Evolutionary conservation across 1,284 basidiomycete species (phyloP).

Genomic region (Apiotrichum mycotoxinovorans): DNA sequence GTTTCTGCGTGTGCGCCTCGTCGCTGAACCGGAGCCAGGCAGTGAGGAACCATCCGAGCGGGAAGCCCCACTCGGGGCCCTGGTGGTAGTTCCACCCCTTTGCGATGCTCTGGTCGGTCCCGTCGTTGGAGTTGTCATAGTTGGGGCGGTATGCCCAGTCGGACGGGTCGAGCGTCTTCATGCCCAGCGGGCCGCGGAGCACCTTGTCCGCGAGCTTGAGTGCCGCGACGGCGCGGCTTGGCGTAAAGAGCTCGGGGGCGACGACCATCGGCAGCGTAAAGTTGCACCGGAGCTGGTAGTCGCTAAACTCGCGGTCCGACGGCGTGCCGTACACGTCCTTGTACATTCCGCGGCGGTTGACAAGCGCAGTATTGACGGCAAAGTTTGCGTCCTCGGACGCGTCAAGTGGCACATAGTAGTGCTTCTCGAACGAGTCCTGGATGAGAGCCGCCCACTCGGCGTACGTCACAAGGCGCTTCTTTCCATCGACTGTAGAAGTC

Average conservation of each 20-base stretch:
- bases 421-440: constrained; percentile 80
- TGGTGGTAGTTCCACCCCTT: constrained; percentile 78
- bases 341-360: constrained; percentile 93
- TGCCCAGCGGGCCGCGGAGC: constrained; percentile 78
- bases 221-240: constrained; percentile 70
- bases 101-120: constrained; percentile 70
- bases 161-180: constrained; percentile 84
- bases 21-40: constrained; percentile 79
- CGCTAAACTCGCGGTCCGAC: constrained; percentile 81
- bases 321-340: constrained; percentile 95
- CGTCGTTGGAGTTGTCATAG: constrained; percentile 90
- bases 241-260: constrained; percentile 90
- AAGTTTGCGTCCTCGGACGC: constrained; percentile 69
- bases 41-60: constrained; percentile 88
- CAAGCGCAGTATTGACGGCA: constrained; percentile 64
- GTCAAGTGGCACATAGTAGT: constrained; percentile 84
- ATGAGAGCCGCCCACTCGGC: constrained; percentile 84
- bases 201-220: constrained; percentile 70
- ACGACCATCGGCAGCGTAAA: constrained; percentile 96
- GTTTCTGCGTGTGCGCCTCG: constrained; percentile 60
- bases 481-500: constrained; percentile 66
- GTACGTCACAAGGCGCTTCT: constrained; percentile 73
- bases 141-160: constrained; percentile 82
- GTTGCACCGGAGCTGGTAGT: constrained; percentile 91
- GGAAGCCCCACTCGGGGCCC: constrained; percentile 82